Evolutionary conservation across 2,329 filamentous ascomycete species (phyloP).

Genomic region (Trichoderma atrobrunneum): DNA sequence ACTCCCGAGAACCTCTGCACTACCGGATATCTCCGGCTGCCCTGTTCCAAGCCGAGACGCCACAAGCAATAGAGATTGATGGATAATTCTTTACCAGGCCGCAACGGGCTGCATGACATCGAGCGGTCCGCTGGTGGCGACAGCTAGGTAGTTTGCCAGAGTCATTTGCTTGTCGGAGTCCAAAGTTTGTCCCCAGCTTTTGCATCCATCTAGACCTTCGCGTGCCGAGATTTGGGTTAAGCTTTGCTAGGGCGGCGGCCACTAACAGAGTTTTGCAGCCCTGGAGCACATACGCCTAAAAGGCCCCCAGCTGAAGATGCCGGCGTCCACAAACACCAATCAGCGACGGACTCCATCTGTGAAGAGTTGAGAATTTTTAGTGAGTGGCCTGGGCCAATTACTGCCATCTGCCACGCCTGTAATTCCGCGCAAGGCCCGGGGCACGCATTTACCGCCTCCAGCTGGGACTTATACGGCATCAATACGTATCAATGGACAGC

Average conservation of each 20-base stretch:
- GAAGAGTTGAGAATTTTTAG: neutral
- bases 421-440: neutral
- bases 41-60: neutral
- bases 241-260: neutral
- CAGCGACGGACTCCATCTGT: neutral
- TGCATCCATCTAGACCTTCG: neutral
- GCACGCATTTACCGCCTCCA: neutral
- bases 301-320: neutral
- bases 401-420: neutral
- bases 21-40: neutral
- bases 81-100: neutral
- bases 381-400: neutral
- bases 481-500: neutral
- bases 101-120: neutral
- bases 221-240: neutral
- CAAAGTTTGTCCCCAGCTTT: neutral
- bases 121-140: neutral
- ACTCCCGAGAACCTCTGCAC: neutral
- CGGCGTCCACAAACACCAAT: neutral
- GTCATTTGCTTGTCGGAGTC: neutral
- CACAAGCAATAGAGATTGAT: neutral
- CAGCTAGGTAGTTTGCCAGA: neutral
- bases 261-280: neutral
- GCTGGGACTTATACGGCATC: neutral
- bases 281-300: neutral